Percentiles rank a stretch among this genome's conserved stretches.
phyloP scores from a whole-genome alignment of 1,139 yeast genomes.

The Saccharomyces hybrid region DNA sequence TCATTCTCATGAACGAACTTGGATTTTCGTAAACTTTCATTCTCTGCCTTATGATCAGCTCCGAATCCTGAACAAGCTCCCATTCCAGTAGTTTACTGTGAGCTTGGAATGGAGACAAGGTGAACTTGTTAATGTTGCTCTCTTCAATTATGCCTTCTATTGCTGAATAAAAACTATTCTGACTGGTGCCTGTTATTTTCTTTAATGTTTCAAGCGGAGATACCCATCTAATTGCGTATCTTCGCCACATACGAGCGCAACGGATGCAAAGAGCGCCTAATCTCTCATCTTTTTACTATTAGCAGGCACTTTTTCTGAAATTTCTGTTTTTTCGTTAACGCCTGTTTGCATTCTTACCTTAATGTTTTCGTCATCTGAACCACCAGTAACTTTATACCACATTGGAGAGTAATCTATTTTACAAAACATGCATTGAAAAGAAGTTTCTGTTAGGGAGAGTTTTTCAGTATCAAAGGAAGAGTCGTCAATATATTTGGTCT shows the following conservation, averaged over 20 bases:
- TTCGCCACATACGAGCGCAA: constrained; percentile 86
- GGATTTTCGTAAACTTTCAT: constrained; percentile 21
- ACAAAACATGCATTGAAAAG: constrained; percentile 32
- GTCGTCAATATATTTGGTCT: constrained; percentile 34
- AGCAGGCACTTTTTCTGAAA: constrained; percentile 36
- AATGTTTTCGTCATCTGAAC: constrained; percentile 52
- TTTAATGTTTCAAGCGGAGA: constrained; percentile 62
- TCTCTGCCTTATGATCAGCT: constrained; percentile 47
- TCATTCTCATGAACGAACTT: constrained; percentile 18
- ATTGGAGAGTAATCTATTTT: constrained; percentile 29
- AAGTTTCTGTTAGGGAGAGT: constrained; percentile 13
- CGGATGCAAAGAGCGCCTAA: constrained; percentile 64
- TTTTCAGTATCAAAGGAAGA: constrained; percentile 34
- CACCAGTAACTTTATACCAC: constrained; percentile 43
- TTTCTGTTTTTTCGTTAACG: constrained; percentile 34
- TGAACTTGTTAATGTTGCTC: constrained; percentile 12
- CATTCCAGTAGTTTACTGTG: constrained; percentile 53
- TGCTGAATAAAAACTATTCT: constrained; percentile 13
- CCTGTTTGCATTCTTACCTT: constrained; percentile 17
- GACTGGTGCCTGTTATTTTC: constrained; percentile 32
- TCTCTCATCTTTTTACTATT: constrained; percentile 26
- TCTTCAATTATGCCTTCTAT: constrained; percentile 20
- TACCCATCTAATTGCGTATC: constrained; percentile 88
- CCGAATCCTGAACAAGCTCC: constrained; percentile 65
- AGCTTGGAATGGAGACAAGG: constrained; percentile 16